phyloP scores from a whole-genome alignment of 2,329 filamentous ascomycete species.

The Ambrosiella xylebori region DNA sequence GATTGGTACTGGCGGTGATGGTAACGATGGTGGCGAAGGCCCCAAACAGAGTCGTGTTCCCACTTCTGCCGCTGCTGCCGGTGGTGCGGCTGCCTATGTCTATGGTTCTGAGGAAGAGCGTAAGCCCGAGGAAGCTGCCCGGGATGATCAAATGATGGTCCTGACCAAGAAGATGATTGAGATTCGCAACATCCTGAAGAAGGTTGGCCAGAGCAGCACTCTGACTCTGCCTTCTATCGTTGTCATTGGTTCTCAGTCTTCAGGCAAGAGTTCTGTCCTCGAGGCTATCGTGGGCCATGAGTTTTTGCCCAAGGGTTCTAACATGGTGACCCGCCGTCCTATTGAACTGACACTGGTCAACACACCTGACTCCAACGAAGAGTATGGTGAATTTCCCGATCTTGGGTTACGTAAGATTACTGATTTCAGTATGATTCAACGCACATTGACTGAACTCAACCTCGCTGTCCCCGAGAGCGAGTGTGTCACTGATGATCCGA shows the following conservation, averaged over 20 bases:
- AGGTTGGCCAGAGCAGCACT: conserved; percentile 77
- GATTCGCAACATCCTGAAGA: conserved; percentile 79
- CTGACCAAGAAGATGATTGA: conserved; percentile 99
- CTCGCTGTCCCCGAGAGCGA: conserved; percentile 76
- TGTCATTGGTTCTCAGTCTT: conserved; percentile 97
- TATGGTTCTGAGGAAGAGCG: conserved; percentile 62
- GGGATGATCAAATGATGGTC: conserved; percentile 98
- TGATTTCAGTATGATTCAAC: conserved; percentile 82
- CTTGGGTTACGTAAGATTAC: conserved; percentile 76
- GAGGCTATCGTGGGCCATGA: conserved; percentile 97
- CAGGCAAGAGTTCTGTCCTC: conserved; percentile 90
- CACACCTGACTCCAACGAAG: conserved; percentile 67
- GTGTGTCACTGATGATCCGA: conserved; percentile 92
- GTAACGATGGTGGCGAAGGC: conserved; percentile 30
- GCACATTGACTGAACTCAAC: conserved; percentile 87
- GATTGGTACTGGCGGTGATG: conserved; percentile 32
- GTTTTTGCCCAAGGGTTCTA: conserved; percentile 91
- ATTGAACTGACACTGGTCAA: conserved; percentile 95
- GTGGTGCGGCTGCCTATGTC: conserved; percentile 45
- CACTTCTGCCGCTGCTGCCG: conserved; percentile 48
- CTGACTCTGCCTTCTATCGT: conserved; percentile 89
- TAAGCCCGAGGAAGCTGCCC: conserved; percentile 47
- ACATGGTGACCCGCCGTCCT: conserved; percentile 92
- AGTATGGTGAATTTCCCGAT: conserved; percentile 93
- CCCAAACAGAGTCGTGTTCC: conserved; percentile 43